Evolutionary conservation across 2,329 filamentous ascomycete genomes (phyloP).

Genomic region (Fusarium brevicatenulatum): DNA sequence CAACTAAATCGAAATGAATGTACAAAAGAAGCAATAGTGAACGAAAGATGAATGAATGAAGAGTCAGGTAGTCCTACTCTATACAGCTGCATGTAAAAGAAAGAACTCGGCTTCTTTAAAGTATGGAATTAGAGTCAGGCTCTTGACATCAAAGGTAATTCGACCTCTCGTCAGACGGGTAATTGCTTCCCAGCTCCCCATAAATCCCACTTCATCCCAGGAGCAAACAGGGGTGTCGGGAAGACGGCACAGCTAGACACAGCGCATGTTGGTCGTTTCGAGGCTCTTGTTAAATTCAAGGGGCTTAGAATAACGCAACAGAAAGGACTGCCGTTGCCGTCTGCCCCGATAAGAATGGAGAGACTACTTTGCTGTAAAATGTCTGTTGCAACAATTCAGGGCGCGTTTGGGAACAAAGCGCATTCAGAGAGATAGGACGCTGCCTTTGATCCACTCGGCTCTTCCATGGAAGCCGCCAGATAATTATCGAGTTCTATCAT

Average conservation of each 20-base stretch:
- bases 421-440: neutral
- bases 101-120: too few relatives aligned
- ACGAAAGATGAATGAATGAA: neutral
- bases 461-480: accelerated
- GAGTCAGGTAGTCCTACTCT: too few relatives aligned
- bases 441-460: accelerated
- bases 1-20: neutral
- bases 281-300: neutral
- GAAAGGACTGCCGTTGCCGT: neutral
- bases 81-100: too few relatives aligned
- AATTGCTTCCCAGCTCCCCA: too few relatives aligned
- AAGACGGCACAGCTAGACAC: neutral
- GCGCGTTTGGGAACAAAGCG: neutral
- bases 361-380: neutral
- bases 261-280: neutral
- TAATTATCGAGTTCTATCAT: accelerated
- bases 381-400: neutral
- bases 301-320: neutral
- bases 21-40: too few relatives aligned
- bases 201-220: too few relatives aligned
- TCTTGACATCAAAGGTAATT: too few relatives aligned
- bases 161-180: too few relatives aligned
- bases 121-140: too few relatives aligned
- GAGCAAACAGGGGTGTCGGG: neutral
- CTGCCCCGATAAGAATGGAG: too few relatives aligned